phyloP scores from a whole-genome alignment of 2,329 filamentous ascomycete species.

The Alternaria sp. region DNA sequence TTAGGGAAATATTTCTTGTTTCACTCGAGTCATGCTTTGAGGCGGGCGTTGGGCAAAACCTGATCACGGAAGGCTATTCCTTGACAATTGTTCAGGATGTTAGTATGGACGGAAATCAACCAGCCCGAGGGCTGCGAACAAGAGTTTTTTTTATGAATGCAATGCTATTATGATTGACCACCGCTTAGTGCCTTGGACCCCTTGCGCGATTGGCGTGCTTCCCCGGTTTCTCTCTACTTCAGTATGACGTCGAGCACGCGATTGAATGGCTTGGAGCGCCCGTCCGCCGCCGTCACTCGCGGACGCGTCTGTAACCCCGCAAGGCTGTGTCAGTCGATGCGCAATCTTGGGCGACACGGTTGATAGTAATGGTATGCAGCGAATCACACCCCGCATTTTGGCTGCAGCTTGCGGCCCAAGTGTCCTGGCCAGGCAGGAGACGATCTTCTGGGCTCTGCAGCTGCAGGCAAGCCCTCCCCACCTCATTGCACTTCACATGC shows the following conservation, averaged over 20 bases:
- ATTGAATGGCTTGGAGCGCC: slow-evolving; percentile 17
- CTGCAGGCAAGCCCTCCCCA: slow-evolving; percentile 25
- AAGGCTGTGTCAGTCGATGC: slow-evolving; percentile 14
- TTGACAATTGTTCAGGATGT: slow-evolving; percentile 5
- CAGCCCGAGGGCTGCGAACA: neutral
- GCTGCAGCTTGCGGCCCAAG: slow-evolving; percentile 25
- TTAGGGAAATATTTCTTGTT: slow-evolving; percentile 13
- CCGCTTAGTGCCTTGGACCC: neutral
- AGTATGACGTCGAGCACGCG: slow-evolving; percentile 23
- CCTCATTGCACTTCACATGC: slow-evolving; percentile 15
- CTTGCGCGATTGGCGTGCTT: slow-evolving; percentile 22
- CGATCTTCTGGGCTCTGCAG: slow-evolving; percentile 1
- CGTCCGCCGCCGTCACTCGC: neutral
- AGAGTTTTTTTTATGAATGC: neutral
- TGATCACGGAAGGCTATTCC: neutral
- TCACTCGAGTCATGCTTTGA: slow-evolving; percentile 4
- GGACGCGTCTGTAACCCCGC: slow-evolving; percentile 9
- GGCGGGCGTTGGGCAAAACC: slow-evolving; percentile 10
- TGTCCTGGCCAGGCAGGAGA: slow-evolving; percentile 17
- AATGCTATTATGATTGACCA: slow-evolving; percentile 2
- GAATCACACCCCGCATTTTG: slow-evolving; percentile 25
- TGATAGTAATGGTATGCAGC: slow-evolving; percentile 22
- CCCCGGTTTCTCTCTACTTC: slow-evolving; percentile 4
- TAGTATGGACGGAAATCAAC: neutral
- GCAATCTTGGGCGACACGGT: slow-evolving; percentile 13